A percentile compares a stretch with the other conserved stretches of the same genome.
phyloP scores from a whole-genome alignment of 1,284 basidiomycete species.

The Naganishia sp. region DNA sequence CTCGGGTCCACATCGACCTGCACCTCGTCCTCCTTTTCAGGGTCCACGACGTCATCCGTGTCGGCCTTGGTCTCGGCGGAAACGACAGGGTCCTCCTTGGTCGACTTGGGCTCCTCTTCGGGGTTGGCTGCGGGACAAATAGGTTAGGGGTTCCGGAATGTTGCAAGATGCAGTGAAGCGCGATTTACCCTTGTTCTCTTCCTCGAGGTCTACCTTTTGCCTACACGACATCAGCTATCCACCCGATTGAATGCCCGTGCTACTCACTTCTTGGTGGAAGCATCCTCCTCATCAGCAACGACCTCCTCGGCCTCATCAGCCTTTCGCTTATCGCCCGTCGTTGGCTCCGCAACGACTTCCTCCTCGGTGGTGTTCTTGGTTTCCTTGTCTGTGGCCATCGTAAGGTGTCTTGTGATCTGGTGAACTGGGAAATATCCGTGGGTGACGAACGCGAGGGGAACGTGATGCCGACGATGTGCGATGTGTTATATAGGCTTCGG shows the following conservation, averaged over 20 bases:
- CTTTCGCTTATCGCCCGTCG: constrained; percentile 23
- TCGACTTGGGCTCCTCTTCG: constrained; percentile 27
- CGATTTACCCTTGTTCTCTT: constrained; percentile 21
- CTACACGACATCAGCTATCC: constrained; percentile 1
- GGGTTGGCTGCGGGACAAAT: constrained; percentile 1
- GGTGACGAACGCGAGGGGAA: neutral
- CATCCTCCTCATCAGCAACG: constrained; percentile 7
- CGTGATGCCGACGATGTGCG: neutral
- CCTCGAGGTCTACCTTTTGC: constrained; percentile 23
- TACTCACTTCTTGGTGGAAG: constrained; percentile 11
- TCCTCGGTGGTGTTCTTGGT: constrained; percentile 10
- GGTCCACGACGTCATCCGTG: neutral
- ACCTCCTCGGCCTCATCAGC: constrained; percentile 15
- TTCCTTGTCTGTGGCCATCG: constrained; percentile 17
- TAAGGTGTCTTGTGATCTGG: neutral
- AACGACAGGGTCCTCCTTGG: constrained; percentile 20
- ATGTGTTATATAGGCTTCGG: neutral
- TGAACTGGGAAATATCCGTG: neutral
- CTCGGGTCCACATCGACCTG: constrained; percentile 27
- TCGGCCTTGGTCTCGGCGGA: constrained; percentile 1
- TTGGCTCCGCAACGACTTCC: constrained; percentile 1
- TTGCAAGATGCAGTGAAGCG: neutral
- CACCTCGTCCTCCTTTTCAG: constrained; percentile 27
- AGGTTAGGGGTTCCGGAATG: neutral
- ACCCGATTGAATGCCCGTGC: neutral